phyloP scores from a whole-genome alignment of 2,329 filamentous ascomycete species.

The Trichoderma afroharzianum region DNA sequence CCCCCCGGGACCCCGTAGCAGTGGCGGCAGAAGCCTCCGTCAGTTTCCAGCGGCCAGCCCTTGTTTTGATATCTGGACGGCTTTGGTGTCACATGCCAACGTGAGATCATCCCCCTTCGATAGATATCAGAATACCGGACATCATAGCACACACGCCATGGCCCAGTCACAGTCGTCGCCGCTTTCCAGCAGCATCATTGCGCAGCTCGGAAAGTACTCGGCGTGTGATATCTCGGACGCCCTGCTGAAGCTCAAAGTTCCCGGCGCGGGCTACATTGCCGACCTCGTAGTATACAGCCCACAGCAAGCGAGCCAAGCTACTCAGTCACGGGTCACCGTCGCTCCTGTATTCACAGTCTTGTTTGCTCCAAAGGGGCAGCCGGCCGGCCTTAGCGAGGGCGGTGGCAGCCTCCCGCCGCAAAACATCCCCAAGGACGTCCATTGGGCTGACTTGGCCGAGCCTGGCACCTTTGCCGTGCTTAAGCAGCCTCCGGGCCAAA shows the following conservation, averaged over 20 bases:
- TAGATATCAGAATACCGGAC: not conserved
- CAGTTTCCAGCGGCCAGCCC: not conserved
- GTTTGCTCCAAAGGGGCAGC: constrained; percentile 55
- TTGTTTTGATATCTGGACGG: not conserved
- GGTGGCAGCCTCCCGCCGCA: constrained; percentile 20
- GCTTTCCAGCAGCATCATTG: constrained; percentile 22
- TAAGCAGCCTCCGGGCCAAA: constrained; percentile 61
- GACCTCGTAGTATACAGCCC: constrained; percentile 45
- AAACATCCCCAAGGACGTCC: constrained; percentile 56
- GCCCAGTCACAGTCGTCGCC: not conserved
- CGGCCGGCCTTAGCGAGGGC: not conserved
- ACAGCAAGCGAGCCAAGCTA: constrained; percentile 23
- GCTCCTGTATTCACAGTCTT: constrained; percentile 59
- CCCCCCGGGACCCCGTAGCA: not conserved
- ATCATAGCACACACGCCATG: not conserved
- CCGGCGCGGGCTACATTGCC: constrained; percentile 62
- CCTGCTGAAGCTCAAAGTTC: constrained; percentile 64
- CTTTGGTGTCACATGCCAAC: not conserved
- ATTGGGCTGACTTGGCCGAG: constrained; percentile 65
- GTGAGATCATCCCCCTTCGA: not conserved
- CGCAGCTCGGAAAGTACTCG: constrained; percentile 37
- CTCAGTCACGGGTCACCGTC: constrained; percentile 34
- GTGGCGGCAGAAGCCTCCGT: not conserved
- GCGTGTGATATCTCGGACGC: constrained; percentile 67
- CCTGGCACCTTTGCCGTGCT: constrained; percentile 62